Conservation (phyloP, 805 yeast genomes). For the Kregervanrija delftensis region DNA sequence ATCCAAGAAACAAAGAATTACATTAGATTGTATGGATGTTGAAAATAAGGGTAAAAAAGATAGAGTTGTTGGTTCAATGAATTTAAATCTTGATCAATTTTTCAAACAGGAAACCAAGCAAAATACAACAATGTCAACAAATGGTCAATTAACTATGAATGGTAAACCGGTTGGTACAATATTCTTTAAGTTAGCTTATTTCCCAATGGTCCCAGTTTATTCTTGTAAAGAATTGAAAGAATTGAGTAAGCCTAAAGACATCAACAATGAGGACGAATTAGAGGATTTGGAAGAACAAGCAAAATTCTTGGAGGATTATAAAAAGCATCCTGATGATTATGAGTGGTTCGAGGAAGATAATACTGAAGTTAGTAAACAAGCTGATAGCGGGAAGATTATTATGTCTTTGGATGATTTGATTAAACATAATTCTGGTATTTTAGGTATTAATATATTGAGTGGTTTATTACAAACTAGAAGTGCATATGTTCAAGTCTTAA, state of each 20-base stretch:
- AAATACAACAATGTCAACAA: conserved; percentile 6
- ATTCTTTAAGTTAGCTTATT: conserved; percentile 50
- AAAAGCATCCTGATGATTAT: conserved; percentile 52
- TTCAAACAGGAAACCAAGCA: conserved; percentile 9
- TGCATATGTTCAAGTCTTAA: conserved; percentile 47
- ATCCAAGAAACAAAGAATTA: conserved; percentile 52
- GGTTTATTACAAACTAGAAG: conserved; percentile 44
- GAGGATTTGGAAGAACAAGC: conserved; percentile 41
- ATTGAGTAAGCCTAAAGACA: conserved; percentile 33
- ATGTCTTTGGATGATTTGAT: conserved; percentile 47
- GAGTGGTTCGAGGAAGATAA: conserved; percentile 53
- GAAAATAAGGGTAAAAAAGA: conserved; percentile 53
- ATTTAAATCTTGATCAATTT: conserved; percentile 24
- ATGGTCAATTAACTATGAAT: conserved; percentile 6
- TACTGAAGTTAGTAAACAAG: conserved; percentile 25
- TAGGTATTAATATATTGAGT: conserved; percentile 44
- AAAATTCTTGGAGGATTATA: conserved; percentile 41
- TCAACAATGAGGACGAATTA: conserved; percentile 30
- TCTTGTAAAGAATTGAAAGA: conserved; percentile 49
- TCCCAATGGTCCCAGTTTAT: conserved; percentile 59
- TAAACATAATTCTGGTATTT: conserved; percentile 53
- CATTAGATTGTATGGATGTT: conserved; percentile 58
- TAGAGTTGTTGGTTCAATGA: conserved; percentile 54
- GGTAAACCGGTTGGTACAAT: conserved; percentile 37
- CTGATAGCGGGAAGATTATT: conserved; percentile 33